phyloP scores from a whole-genome alignment of 768 basidiomycete species.

The Royoungia palumana region DNA sequence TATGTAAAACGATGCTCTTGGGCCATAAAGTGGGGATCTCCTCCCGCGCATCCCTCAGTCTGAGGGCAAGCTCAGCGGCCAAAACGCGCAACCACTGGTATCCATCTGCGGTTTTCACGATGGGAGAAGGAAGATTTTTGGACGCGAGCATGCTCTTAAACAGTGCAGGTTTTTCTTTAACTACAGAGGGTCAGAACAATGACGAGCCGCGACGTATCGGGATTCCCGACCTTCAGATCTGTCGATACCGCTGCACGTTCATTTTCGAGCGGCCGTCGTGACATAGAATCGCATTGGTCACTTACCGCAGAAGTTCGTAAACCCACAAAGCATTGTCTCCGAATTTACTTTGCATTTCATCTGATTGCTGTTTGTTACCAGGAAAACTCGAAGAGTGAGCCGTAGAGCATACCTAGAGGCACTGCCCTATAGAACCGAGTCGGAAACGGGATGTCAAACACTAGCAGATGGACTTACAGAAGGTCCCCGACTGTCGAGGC shows the following conservation, averaged over 20 bases:
- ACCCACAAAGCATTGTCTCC: conserved; percentile 88
- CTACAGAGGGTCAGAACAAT: conserved; percentile 38
- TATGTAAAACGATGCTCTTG: conserved; percentile 80
- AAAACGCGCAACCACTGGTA: conserved; percentile 90
- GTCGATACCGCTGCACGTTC: conserved; percentile 68
- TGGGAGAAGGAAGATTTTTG: conserved; percentile 85
- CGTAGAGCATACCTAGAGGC: conserved; percentile 46
- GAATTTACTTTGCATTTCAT: conserved; percentile 76
- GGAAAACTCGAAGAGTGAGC: neutral
- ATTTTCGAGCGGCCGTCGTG: neutral
- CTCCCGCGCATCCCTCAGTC: conserved; percentile 80
- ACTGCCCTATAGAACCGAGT: conserved; percentile 42
- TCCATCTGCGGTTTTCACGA: conserved; percentile 72
- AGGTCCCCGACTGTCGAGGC: conserved; percentile 89
- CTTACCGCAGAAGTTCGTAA: conserved; percentile 83
- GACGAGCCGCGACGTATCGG: neutral
- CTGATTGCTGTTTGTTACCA: conserved; percentile 34
- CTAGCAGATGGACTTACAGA: conserved; percentile 50
- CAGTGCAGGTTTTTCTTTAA: conserved; percentile 76
- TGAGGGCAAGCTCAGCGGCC: conserved; percentile 82
- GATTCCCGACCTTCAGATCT: conserved; percentile 68
- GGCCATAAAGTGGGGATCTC: conserved; percentile 81
- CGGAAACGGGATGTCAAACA: conserved; percentile 1
- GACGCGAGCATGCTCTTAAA: conserved; percentile 94
- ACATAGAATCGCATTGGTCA: neutral